Percentiles rank a stretch among this genome's conserved stretches.
Evolutionary conservation across 176 grass and related monocot species (phyloP).

Genomic region (Tuctoria greenei): DNA sequence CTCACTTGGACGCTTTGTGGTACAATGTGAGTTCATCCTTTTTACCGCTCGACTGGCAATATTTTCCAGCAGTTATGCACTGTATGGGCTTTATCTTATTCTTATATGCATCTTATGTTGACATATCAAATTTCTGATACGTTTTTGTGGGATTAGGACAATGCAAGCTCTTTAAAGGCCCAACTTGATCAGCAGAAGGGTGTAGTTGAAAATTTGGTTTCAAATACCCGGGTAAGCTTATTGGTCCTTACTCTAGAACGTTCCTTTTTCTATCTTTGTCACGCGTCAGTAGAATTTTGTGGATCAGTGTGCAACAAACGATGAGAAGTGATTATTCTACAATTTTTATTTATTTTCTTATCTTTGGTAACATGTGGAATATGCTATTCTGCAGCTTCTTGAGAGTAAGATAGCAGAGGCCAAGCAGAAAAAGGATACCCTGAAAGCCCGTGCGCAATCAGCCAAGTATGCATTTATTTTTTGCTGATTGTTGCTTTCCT

Average conservation of each 20-base stretch:
- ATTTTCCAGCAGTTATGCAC: background rate
- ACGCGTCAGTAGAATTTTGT: background rate
- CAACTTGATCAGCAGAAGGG: slow-evolving; percentile 95
- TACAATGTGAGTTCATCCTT: background rate
- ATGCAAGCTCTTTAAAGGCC: slow-evolving; percentile 79
- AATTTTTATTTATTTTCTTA: background rate
- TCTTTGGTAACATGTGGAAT: slow-evolving; percentile 20
- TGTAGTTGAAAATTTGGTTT: slow-evolving; percentile 89
- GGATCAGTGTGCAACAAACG: background rate
- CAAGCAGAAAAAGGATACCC: slow-evolving; percentile 95
- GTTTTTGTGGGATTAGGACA: slow-evolving; percentile 63
- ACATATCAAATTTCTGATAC: slow-evolving; percentile 31
- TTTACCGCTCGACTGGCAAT: background rate
- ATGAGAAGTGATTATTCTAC: background rate
- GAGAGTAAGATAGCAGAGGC: slow-evolving; percentile 99
- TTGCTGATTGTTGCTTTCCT: slow-evolving; percentile 19
- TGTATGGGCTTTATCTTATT: background rate
- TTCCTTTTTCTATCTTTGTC: slow-evolving; percentile 4
- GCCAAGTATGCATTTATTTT: slow-evolving; percentile 63
- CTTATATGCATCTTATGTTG: slow-evolving; percentile 4
- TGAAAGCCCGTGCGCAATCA: slow-evolving; percentile 98
- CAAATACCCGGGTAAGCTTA: slow-evolving; percentile 80
- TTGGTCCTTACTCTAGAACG: slow-evolving; percentile 12
- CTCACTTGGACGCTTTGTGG: background rate
- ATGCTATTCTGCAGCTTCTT: slow-evolving; percentile 64